These are phyloP conservation scores for Diplodia seriata DNA, from an alignment of 2,329 filamentous ascomycete genomes.

Conservation along the genomic window DNA sequence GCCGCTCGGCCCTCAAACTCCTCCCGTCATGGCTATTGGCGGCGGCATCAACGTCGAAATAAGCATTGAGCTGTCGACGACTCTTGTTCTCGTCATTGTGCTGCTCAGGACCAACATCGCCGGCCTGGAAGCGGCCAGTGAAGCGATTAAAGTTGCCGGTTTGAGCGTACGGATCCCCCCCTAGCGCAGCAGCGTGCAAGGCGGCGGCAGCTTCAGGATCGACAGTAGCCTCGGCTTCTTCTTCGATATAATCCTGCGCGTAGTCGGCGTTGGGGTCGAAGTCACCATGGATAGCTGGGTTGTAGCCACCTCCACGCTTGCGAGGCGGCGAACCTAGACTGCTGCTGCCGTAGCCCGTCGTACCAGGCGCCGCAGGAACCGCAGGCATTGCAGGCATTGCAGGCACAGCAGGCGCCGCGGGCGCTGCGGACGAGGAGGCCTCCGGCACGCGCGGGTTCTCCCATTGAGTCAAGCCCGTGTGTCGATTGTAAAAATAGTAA, in stretches of 20 bases:
- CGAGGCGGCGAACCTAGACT: constrained; percentile 42
- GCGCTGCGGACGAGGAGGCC: constrained; percentile 38
- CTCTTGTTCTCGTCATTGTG: constrained; percentile 90
- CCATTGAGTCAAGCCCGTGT: constrained; percentile 78
- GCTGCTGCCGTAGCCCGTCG: constrained; percentile 43
- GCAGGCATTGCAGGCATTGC: constrained; percentile 13
- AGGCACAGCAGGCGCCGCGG: constrained; percentile 26
- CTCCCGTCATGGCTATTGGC: constrained; percentile 89
- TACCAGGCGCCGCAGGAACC: constrained; percentile 35
- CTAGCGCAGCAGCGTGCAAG: constrained; percentile 36
- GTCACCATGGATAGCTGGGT: constrained; percentile 93
- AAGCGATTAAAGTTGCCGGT: constrained; percentile 88
- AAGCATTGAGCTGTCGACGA: constrained; percentile 86
- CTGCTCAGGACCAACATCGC: constrained; percentile 71
- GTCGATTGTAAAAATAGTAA: constrained; percentile 86
- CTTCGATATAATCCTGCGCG: constrained; percentile 60
- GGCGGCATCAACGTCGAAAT: constrained; percentile 93
- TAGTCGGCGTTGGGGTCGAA: constrained; percentile 98
- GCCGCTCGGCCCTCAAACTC: constrained; percentile 89
- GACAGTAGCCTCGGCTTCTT: constrained; percentile 42
- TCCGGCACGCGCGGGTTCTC: constrained; percentile 80
- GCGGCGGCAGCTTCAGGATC: constrained; percentile 37
- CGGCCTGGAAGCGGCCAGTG: constrained; percentile 80
- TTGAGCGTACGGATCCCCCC: constrained; percentile 63
- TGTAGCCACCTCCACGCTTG: constrained; percentile 74